Evolutionary conservation across 2,329 filamentous ascomycete species (phyloP), one percentile per base, ranked within the genome.

Genomic region (Sarocladium oryzae): DNA sequence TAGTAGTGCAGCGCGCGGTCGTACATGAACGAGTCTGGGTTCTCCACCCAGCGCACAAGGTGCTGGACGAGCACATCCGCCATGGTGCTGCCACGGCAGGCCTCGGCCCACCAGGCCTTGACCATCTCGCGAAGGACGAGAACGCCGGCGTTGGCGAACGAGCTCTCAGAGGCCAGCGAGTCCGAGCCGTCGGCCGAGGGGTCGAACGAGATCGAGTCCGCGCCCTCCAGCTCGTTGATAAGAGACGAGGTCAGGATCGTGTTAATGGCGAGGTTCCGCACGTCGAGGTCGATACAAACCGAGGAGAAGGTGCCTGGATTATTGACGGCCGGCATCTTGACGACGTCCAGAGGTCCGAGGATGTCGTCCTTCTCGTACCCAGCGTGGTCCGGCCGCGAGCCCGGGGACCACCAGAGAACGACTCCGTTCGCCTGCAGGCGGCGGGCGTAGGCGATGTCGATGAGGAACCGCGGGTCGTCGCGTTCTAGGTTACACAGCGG

Each of bases 51-150:
- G 56, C 95, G 87, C 18, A 99, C 89, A 4, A 99, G 78, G 68
- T 99, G 92, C 63, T 96, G 91, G 1, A 99, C 93, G 76, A 99
- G 89, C 51, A 97, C 84, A 68, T 99, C 93, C 1, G 95, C 95
- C 89, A 99, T 96, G 36, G 82, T 86, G 60, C 88, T 95, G 33
- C 90, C 89, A 55, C 82, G 84, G 64, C 89, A 93, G 5, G 93
- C 95, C 67, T 99, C 92, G 1, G 86, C 80, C 93, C 93, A 99
- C 95, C 95, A 99, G 2, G 88, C 82, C 66, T 96, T 96, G 59
- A 99, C 93, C 91, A 99, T 96, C 60, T 97, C 95, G 13, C 93
- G 86, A 3, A 99, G 76, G 1, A 99, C 93, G 6, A 85, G 80
- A 4, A 97, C 88, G 51, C 90, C 89, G 2, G 92, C 90, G 48